Conservation (phyloP, 148 eudicot species). For the Vaccinium corymbosum region DNA sequence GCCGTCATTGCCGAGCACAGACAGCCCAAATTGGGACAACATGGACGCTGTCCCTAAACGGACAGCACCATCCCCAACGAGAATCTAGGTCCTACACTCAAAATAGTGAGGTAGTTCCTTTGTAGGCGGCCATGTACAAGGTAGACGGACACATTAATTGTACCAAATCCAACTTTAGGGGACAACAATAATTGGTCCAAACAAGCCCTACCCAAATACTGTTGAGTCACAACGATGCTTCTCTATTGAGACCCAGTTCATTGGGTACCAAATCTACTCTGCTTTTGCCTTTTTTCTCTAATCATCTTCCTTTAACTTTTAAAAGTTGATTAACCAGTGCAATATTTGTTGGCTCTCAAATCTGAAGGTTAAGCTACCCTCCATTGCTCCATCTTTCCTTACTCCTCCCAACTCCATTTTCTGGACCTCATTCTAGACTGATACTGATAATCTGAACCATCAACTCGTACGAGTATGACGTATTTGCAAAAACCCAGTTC, state of each 20-base stretch:
- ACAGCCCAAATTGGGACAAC: too few relatives aligned
- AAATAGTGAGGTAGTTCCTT: neutral
- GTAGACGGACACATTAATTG: neutral
- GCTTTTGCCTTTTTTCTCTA: conserved; percentile 3
- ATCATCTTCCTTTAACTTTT: neutral
- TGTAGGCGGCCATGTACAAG: neutral
- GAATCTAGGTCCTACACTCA: neutral
- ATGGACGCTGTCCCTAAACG: too few relatives aligned
- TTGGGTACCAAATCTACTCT: neutral
- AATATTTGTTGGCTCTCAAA: neutral
- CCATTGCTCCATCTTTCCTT: neutral
- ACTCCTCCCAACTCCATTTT: neutral
- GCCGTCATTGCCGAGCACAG: too few relatives aligned
- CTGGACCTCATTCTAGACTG: neutral
- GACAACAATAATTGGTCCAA: neutral
- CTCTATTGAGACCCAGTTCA: neutral
- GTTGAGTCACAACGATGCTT: neutral
- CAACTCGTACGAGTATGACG: neutral
- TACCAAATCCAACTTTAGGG: neutral
- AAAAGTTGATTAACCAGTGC: conserved; percentile 1
- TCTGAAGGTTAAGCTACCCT: neutral
- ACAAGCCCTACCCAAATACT: neutral
- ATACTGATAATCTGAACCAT: too few relatives aligned
- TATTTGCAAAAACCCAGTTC: neutral
- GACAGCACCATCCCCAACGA: neutral